Evolutionary conservation across 1,284 basidiomycete genomes (phyloP).

Genomic region (Agroathelia rolfsii): DNA sequence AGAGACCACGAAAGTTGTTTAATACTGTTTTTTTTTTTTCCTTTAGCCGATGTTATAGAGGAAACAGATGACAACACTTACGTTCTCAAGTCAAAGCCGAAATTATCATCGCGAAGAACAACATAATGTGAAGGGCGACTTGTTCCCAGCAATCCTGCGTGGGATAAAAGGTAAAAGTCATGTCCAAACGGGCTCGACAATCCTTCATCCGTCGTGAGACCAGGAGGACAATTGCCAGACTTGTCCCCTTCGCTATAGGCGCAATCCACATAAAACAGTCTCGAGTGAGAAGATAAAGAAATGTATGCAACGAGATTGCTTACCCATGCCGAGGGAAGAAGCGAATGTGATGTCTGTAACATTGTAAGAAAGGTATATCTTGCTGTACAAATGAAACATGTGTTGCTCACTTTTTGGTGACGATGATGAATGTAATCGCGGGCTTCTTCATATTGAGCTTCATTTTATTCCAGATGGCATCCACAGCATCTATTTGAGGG

Average conservation of each 20-base stretch:
- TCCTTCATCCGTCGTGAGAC: slow-evolving; percentile 25
- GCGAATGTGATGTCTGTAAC: slow-evolving; percentile 28
- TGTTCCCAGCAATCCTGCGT: slow-evolving; percentile 27
- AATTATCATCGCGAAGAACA: slow-evolving; percentile 16
- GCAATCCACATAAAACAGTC: too few species aligned
- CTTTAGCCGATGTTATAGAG: too few species aligned
- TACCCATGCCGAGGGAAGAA: slow-evolving; percentile 24
- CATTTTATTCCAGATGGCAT: slow-evolving; percentile 7
- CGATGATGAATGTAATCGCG: slow-evolving; percentile 24
- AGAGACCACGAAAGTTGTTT: slow-evolving; percentile 20
- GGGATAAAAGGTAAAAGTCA: slow-evolving; percentile 29
- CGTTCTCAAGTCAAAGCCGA: slow-evolving; percentile 17
- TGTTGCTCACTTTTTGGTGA: too few species aligned
- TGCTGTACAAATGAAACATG: too few species aligned
- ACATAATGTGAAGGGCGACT: slow-evolving; percentile 27
- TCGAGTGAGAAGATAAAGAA: too few species aligned
- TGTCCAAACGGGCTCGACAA: slow-evolving; percentile 21
- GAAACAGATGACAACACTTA: neutral
- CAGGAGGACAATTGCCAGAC: slow-evolving; percentile 22
- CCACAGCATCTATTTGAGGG: slow-evolving; percentile 3
- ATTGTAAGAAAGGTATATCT: too few species aligned
- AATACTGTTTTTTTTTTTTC: too few species aligned
- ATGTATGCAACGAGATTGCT: too few species aligned
- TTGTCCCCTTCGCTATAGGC: too few species aligned
- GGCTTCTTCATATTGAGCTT: slow-evolving; percentile 11